A percentile compares a stretch with the other conserved stretches of the same genome.
Conservation (phyloP, 2,329 filamentous ascomycete species). For the Sphaerulina populicola region DNA sequence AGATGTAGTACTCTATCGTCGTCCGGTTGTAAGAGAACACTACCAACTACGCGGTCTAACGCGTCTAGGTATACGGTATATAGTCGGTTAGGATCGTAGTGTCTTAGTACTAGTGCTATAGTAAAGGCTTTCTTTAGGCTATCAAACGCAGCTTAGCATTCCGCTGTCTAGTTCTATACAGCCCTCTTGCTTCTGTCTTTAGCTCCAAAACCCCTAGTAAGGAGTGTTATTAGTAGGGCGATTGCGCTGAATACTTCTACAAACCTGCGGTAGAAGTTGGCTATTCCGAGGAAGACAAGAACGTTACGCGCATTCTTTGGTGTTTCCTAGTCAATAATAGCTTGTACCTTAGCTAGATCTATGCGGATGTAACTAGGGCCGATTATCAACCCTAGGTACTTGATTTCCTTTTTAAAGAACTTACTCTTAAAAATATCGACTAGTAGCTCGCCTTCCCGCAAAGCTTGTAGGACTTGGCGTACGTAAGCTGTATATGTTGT, state of each 20-base stretch:
- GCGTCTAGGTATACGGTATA: no score
- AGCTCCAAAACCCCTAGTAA: not conserved
- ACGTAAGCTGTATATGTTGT: slow-evolving; percentile 17
- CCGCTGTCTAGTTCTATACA: not conserved
- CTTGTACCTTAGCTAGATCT: slow-evolving; percentile 13
- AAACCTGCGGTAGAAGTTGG: not conserved
- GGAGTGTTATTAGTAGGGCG: not conserved
- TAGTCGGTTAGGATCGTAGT: no score
- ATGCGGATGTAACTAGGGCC: slow-evolving; percentile 10
- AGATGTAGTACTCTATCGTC: not conserved
- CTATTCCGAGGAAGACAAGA: slow-evolving; percentile 19
- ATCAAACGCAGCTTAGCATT: not conserved
- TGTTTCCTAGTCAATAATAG: slow-evolving; percentile 13
- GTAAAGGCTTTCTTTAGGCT: not conserved
- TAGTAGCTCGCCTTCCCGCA: slow-evolving; percentile 9
- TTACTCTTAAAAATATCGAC: slow-evolving; percentile 20
- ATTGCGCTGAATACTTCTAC: not conserved
- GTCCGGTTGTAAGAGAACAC: not conserved
- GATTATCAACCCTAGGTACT: slow-evolving; percentile 21
- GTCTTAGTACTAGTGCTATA: no score
- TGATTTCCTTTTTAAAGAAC: slow-evolving; percentile 17
- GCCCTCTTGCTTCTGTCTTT: not conserved
- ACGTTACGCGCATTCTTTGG: slow-evolving; percentile 14
- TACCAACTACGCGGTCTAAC: no score
- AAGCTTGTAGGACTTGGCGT: slow-evolving; percentile 12